phyloP scores from a whole-genome alignment of 2,329 filamentous ascomycete species.

The Pseudogymnoascus sp. region DNA sequence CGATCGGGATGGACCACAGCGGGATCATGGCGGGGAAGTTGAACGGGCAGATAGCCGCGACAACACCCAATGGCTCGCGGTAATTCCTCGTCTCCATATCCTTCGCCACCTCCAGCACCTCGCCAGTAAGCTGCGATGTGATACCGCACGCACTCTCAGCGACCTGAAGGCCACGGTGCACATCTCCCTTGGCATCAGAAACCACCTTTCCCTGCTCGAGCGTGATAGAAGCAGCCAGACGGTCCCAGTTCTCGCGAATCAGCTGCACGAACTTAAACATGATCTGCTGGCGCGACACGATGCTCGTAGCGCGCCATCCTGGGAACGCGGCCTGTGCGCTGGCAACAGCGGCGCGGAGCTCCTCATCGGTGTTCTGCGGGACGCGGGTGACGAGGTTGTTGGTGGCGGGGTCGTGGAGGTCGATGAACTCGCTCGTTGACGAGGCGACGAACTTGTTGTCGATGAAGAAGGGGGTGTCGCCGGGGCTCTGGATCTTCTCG shows the following conservation, averaged over 20 bases:
- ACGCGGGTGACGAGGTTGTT: slow-evolving; percentile 80
- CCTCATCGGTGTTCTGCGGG: slow-evolving; percentile 71
- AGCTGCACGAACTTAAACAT: slow-evolving; percentile 80
- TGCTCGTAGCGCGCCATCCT: slow-evolving; percentile 63
- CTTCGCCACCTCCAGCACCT: slow-evolving; percentile 78
- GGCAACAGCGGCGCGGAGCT: slow-evolving; percentile 67
- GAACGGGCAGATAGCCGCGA: slow-evolving; percentile 80
- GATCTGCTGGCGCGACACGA: slow-evolving; percentile 71
- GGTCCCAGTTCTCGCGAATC: slow-evolving; percentile 79
- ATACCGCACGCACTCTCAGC: slow-evolving; percentile 77
- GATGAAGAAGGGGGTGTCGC: slow-evolving; percentile 73
- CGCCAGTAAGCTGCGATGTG: slow-evolving; percentile 73
- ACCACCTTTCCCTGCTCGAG: slow-evolving; percentile 87
- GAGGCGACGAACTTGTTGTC: slow-evolving; percentile 72
- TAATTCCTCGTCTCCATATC: slow-evolving; percentile 86
- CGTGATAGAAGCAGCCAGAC: slow-evolving; percentile 76
- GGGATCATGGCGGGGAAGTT: slow-evolving; percentile 93
- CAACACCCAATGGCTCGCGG: slow-evolving; percentile 72
- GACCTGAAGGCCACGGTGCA: slow-evolving; percentile 74
- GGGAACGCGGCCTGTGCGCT: slow-evolving; percentile 71
- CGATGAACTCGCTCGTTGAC: slow-evolving; percentile 64
- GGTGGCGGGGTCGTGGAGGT: slow-evolving; percentile 74
- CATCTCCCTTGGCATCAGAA: slow-evolving; percentile 74
- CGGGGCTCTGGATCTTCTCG: slow-evolving; percentile 58
- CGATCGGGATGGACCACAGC: slow-evolving; percentile 83